Evolutionary conservation across 495 filamentous ascomycete species (phyloP), one percentile per base, ranked within the genome.

Genomic region (Penicillium arizonense): DNA sequence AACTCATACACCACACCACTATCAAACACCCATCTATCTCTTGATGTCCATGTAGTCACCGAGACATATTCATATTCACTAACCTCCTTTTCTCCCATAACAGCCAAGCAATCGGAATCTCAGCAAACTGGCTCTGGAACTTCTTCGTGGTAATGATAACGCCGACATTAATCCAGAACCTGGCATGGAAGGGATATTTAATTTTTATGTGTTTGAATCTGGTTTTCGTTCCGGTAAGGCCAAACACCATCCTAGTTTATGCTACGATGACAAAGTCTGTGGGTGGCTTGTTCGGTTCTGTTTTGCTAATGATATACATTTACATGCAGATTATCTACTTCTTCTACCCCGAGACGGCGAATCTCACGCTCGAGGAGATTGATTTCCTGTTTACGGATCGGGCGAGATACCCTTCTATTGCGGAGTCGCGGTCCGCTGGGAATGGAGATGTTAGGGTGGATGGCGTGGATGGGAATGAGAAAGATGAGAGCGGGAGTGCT

Each of bases 141-240:
- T 84, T 82, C 55, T 77, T 79, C 55, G 77, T 85, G 30, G 82
- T 83, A 30, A 77, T 82, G 72, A 80, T 82, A 47, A 83, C 79
- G 0, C 81, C 79, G 5, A 68, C 72, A 6, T 71, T 82, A 23
- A 80, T 83, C 56, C 52, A 72, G 21, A 71, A 69, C 33, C 59
- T 84, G 1, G 65, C 66, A 2, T 87, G 81, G 82, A 71, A 77
- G 44, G 81, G 80, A 53, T 86, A 81, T 55, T 69, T 85, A 36
- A 79, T 84, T 53, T 87, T 80, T 68, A 77, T 77, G 57, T 76
- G 74, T 46, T 72, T 84, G 56, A 85, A 85, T 57, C 58, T 73
- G 20, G 40, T 52, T 13, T 79, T 78, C 61, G 56, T 77, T 3
- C 72, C 73, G 41, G 64, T 70, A 44, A 52, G 57, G 52, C 16